Evolutionary conservation across 2,329 filamentous ascomycete genomes (phyloP), one percentile per base, ranked within the genome.

Genomic region (Periconia digitata): DNA sequence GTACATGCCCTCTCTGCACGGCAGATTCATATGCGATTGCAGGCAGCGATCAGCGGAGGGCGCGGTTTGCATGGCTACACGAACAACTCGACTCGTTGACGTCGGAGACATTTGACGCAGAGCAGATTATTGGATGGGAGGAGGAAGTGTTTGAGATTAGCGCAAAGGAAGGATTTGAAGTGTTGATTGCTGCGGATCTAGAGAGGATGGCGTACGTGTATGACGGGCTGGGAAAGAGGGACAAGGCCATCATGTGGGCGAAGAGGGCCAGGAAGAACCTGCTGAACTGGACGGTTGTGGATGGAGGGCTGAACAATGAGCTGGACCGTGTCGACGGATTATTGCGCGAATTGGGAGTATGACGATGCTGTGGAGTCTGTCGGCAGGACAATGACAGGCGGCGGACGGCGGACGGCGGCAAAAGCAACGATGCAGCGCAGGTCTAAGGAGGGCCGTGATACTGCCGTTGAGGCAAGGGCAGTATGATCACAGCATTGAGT

Each of bases 171-270:
- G 59, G 59, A 3, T 43, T 63, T 21, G 59, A 59, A 16, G 45
- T 51, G 20, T 24, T 63, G 44, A 39, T 62, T 8, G 58, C 59
- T 8, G 53, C 49, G 18, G 60, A 63, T 35, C 53, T 59, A 32
- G 60, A 63, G 45, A 55, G 60, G 39, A 40, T 63, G 49, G 59
- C 59, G n/a, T 63, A 63, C 44, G 58, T 62, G 18, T 58, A 63
- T 47, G 51, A 55, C 10, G 55, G 57, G 12, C 46, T 54, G 22
- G 57, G 54, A 8, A 51, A 50, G 46, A 16, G 41, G 12, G 32
- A 42, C 15, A 55, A 62, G 21, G 59, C 60, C 13, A 48, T 43
- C 21, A 17, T 27, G 22, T 63, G 58, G 58, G 60, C 58, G 1
- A 41, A 43, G 15, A 62, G 52, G 43, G 58, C 60, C 0, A 60